Conservation (phyloP, 495 filamentous ascomycete genomes). For the Rostrohypoxylon terebratum region DNA sequence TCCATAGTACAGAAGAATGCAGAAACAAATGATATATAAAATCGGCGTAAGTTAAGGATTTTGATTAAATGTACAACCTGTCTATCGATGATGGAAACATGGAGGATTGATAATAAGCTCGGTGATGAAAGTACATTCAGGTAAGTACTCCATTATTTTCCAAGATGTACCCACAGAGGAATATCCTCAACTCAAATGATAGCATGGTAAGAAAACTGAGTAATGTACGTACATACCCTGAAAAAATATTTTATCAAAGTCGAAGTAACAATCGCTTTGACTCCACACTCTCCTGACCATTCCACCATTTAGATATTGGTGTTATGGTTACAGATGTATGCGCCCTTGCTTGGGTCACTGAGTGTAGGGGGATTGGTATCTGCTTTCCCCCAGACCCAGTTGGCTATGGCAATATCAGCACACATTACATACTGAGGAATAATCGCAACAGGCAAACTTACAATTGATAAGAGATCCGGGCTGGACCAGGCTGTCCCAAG, state of each 20-base stretch:
- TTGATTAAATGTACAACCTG: too few species aligned
- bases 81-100: too few species aligned
- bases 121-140: too few species aligned
- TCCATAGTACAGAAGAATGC: too few species aligned
- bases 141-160: too few species aligned
- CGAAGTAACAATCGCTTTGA: background rate
- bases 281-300: background rate
- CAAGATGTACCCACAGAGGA: too few species aligned
- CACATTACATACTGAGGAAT: background rate
- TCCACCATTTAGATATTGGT: background rate
- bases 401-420: slow-evolving; percentile 7
- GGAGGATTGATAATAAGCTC: background rate
- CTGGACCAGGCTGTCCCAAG: slow-evolving; percentile 25
- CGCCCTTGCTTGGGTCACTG: slow-evolving; percentile 16
- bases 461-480: slow-evolving; percentile 21
- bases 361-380: slow-evolving; percentile 24
- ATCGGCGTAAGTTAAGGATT: too few species aligned
- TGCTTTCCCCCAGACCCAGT: slow-evolving; percentile 22
- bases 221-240: background rate
- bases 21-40: too few species aligned
- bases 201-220: too few species aligned
- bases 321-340: slow-evolving; percentile 19
- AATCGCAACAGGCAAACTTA: background rate
- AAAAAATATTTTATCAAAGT: too few species aligned
- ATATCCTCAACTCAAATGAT: too few species aligned